phyloP scores from a whole-genome alignment of 2,329 filamentous ascomycete genomes.

The Hypoxylon sp. region DNA sequence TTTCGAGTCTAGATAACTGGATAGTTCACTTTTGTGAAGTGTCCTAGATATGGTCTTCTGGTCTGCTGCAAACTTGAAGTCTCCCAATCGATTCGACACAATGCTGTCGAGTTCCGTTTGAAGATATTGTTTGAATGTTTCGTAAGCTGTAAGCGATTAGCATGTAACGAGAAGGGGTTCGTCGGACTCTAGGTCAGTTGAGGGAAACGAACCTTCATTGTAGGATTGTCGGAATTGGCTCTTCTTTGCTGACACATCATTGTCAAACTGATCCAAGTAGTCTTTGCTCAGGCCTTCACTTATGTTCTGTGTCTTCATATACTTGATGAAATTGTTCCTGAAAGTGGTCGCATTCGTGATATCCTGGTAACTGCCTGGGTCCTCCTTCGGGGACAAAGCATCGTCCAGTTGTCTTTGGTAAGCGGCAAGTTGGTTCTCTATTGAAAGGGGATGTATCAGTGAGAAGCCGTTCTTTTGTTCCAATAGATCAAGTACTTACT shows the following conservation, averaged over 20 bases:
- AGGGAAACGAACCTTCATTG: slow-evolving; percentile 3
- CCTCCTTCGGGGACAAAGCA: slow-evolving; percentile 8
- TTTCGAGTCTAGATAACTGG: background rate
- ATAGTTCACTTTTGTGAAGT: slow-evolving; percentile 4
- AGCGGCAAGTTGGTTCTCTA: slow-evolving; percentile 4
- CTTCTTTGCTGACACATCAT: slow-evolving; percentile 7
- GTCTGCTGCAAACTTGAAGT: slow-evolving; percentile 1
- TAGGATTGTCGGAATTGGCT: slow-evolving; percentile 7
- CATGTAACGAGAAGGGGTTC: background rate
- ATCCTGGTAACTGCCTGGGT: slow-evolving; percentile 1
- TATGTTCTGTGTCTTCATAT: slow-evolving; percentile 4
- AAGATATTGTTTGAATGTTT: slow-evolving; percentile 1
- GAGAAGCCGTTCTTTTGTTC: background rate
- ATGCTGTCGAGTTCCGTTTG: slow-evolving; percentile 3
- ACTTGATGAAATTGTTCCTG: slow-evolving; percentile 2
- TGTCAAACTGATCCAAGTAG: slow-evolving; percentile 6
- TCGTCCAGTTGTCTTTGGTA: slow-evolving; percentile 5
- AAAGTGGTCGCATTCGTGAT: slow-evolving; percentile 3
- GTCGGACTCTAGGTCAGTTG: background rate
- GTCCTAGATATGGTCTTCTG: background rate
- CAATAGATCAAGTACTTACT: slow-evolving; percentile 8
- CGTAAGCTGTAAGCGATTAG: slow-evolving; percentile 6
- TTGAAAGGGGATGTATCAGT: background rate
- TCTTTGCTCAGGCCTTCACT: slow-evolving; percentile 1
- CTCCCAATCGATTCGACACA: slow-evolving; percentile 1